These are phyloP conservation scores for Lentinus tigrinus DNA, from an alignment of 768 basidiomycete species.

Conservation along the genomic window DNA sequence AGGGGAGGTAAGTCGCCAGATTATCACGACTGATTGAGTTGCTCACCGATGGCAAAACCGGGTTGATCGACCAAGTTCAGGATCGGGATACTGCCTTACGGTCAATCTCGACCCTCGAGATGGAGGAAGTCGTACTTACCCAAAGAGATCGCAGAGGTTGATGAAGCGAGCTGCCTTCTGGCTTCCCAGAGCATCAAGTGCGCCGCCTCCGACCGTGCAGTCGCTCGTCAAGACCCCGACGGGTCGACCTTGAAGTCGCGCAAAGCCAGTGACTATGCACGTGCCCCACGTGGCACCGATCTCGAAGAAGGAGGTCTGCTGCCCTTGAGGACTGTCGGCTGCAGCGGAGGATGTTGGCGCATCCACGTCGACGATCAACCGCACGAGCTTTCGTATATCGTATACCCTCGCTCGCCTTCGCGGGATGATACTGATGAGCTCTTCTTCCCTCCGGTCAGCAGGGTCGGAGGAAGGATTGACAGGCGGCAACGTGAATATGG, in stretches of 20 bases:
- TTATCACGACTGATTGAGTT: not conserved
- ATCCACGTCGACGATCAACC: conserved; percentile 9
- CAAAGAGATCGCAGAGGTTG: conserved; percentile 18
- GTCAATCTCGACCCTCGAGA: not conserved
- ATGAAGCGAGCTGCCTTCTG: conserved; percentile 21
- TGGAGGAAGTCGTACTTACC: conserved; percentile 2
- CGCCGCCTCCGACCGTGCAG: conserved; percentile 15
- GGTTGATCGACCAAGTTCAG: conserved; percentile 20
- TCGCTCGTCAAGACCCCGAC: conserved; percentile 16
- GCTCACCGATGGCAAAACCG: conserved; percentile 15
- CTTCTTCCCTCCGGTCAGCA: conserved; percentile 8
- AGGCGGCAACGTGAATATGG: conserved; percentile 7
- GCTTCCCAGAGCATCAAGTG: conserved; percentile 12
- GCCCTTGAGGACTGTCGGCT: not conserved
- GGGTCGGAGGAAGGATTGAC: not conserved
- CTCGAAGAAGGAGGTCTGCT: conserved; percentile 13
- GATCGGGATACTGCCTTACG: conserved; percentile 9
- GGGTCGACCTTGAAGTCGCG: conserved; percentile 10
- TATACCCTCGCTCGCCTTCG: conserved; percentile 12
- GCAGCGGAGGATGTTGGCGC: not conserved
- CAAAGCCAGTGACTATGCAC: conserved; percentile 9
- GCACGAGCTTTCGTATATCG: conserved; percentile 12
- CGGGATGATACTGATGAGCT: conserved; percentile 17
- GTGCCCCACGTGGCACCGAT: conserved; percentile 18
- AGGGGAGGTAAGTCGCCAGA: not conserved